Evolutionary conservation across 116 monocot species (phyloP).

Genomic region (Dioscorea cayenensis): DNA sequence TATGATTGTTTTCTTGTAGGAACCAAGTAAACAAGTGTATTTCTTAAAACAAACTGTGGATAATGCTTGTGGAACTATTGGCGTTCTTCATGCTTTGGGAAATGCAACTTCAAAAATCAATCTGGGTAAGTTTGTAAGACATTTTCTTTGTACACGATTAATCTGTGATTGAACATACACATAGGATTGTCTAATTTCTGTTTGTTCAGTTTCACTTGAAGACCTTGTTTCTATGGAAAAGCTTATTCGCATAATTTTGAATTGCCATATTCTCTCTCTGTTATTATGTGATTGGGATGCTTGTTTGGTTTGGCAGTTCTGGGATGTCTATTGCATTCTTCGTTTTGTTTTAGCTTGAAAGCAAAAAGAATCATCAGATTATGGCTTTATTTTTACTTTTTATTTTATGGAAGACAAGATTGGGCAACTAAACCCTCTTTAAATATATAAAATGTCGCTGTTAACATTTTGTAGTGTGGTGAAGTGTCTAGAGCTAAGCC

Average conservation of each 20-base stretch:
- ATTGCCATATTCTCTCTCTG: background rate
- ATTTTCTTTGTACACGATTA: background rate
- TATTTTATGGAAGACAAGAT: no score
- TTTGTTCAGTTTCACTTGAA: background rate
- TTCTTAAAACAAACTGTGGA: slow-evolving; percentile 85
- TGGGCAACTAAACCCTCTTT: no score
- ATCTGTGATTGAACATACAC: background rate
- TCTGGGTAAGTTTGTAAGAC: slow-evolving; percentile 41
- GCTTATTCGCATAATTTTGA: background rate
- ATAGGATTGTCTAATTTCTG: background rate
- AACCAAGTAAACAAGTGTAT: slow-evolving; percentile 56
- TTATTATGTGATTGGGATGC: background rate
- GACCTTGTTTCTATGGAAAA: background rate
- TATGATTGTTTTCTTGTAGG: slow-evolving; percentile 32
- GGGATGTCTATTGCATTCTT: background rate
- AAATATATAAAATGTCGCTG: no score
- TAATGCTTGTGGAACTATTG: slow-evolving; percentile 98
- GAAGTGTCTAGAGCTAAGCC: no score
- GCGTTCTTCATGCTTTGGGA: slow-evolving; percentile 90
- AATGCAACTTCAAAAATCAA: slow-evolving; percentile 72
- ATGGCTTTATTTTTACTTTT: no score
- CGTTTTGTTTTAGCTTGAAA: no score
- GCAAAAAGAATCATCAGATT: no score
- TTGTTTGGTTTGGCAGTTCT: background rate
- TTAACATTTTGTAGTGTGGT: no score